Percentiles rank a stretch among this genome's conserved stretches.
Evolutionary conservation across 768 basidiomycete genomes (phyloP).

Genomic region (Cytidiella melzeri): DNA sequence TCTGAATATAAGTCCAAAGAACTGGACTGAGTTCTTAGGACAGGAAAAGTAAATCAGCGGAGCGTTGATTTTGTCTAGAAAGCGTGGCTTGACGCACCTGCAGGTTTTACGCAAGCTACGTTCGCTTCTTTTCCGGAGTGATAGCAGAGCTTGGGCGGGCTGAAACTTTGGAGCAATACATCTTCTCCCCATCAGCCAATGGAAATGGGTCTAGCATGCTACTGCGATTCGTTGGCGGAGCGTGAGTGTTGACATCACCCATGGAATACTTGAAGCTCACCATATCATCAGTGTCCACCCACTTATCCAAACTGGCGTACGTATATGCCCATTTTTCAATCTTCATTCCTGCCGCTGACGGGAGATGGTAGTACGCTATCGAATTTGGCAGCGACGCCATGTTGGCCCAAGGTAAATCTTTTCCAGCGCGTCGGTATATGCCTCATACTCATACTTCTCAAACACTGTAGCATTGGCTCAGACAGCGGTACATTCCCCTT

Average conservation of each 20-base stretch:
- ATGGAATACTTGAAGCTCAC: background rate
- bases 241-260: slow-evolving; percentile 22
- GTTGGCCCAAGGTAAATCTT: slow-evolving; percentile 42
- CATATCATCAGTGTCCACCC: slow-evolving; percentile 40
- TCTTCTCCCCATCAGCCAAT: slow-evolving; percentile 36
- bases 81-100: slow-evolving; percentile 24
- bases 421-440: too few relatives aligned
- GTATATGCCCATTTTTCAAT: too few relatives aligned
- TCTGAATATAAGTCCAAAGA: slow-evolving; percentile 32
- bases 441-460: too few relatives aligned
- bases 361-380: slow-evolving; percentile 45
- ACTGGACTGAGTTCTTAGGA: slow-evolving; percentile 46
- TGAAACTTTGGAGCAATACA: slow-evolving; percentile 40
- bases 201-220: slow-evolving; percentile 28
- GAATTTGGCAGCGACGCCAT: slow-evolving; percentile 48
- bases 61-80: slow-evolving; percentile 20
- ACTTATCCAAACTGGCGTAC: slow-evolving; percentile 51
- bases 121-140: slow-evolving; percentile 32
- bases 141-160: slow-evolving; percentile 33
- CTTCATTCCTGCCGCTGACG: too few relatives aligned
- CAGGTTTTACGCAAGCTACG: slow-evolving; percentile 27
- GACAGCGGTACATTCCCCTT: slow-evolving; percentile 35
- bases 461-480: slow-evolving; percentile 39
- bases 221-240: slow-evolving; percentile 29
- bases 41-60: slow-evolving; percentile 34